Conservation (phyloP, 2,329 filamentous ascomycete species). For the Ascochyta viciae-villosae region DNA sequence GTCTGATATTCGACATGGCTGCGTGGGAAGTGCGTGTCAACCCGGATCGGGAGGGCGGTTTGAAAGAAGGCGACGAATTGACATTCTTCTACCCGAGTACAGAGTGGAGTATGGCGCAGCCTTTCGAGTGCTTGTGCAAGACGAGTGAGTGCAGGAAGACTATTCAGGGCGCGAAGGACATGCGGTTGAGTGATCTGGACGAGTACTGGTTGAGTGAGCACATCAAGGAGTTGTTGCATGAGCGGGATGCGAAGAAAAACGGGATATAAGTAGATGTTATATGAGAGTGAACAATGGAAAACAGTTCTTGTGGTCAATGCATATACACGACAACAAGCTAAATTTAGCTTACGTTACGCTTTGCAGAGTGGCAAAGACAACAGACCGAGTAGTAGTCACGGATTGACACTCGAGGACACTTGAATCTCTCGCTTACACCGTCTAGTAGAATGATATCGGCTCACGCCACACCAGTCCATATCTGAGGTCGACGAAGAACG, state of each 20-base stretch:
- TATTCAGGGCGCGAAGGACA: constrained; percentile 69
- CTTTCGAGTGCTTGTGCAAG: constrained; percentile 71
- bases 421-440: no score
- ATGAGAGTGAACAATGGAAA: no score
- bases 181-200: constrained; percentile 61
- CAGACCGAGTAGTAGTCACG: no score
- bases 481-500: no score
- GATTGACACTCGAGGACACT: no score
- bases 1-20: constrained; percentile 61
- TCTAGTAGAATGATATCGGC: no score
- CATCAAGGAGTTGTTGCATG: constrained; percentile 41
- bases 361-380: no score
- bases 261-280: background rate
- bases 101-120: constrained; percentile 77
- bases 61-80: constrained; percentile 51
- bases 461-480: no score
- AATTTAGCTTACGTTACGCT: no score
- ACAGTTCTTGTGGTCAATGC: no score
- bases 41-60: constrained; percentile 38
- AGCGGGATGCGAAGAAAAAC: constrained; percentile 21
- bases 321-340: no score
- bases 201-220: constrained; percentile 57
- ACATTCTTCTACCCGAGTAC: constrained; percentile 78
- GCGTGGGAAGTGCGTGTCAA: constrained; percentile 63
- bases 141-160: constrained; percentile 64